These are phyloP conservation scores for Ophiostoma quercus DNA, from an alignment of 2,329 filamentous ascomycete genomes.

Conservation along the genomic window DNA sequence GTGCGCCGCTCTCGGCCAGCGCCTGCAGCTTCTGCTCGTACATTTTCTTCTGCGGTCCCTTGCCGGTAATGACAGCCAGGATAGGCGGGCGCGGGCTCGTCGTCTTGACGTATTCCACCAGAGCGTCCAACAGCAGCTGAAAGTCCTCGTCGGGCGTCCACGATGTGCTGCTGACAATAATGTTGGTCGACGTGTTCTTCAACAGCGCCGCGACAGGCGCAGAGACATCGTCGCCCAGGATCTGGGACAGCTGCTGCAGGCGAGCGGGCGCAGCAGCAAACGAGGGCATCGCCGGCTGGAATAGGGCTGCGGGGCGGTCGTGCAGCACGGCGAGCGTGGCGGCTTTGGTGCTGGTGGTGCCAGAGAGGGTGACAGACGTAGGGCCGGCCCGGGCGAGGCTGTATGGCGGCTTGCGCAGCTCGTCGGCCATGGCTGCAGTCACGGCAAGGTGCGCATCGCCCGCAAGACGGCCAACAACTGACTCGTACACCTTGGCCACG, in stretches of 20 bases:
- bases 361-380: not conserved
- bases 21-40: slow-evolving; percentile 63
- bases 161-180: slow-evolving; percentile 89
- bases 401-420: slow-evolving; percentile 62
- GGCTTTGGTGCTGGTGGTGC: slow-evolving; percentile 28
- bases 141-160: slow-evolving; percentile 99
- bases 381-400: slow-evolving; percentile 43
- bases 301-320: slow-evolving; percentile 78
- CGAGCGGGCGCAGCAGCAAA: slow-evolving; percentile 9
- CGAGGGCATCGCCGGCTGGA: slow-evolving; percentile 58
- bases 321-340: slow-evolving; percentile 62
- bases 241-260: slow-evolving; percentile 20
- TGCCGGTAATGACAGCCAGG: slow-evolving; percentile 90
- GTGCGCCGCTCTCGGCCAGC: slow-evolving; percentile 56
- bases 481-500: slow-evolving; percentile 74
- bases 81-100: slow-evolving; percentile 52
- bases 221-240: slow-evolving; percentile 17
- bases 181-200: not conserved
- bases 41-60: slow-evolving; percentile 74
- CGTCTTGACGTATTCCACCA: slow-evolving; percentile 57
- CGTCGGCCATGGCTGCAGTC: slow-evolving; percentile 77
- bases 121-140: slow-evolving; percentile 73
- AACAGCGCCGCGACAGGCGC: not conserved
- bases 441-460: slow-evolving; percentile 79
- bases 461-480: slow-evolving; percentile 55